These are phyloP conservation scores for Raffaelea deltoideospora DNA, from an alignment of 2,329 filamentous ascomycete genomes.

Conservation along the genomic window DNA sequence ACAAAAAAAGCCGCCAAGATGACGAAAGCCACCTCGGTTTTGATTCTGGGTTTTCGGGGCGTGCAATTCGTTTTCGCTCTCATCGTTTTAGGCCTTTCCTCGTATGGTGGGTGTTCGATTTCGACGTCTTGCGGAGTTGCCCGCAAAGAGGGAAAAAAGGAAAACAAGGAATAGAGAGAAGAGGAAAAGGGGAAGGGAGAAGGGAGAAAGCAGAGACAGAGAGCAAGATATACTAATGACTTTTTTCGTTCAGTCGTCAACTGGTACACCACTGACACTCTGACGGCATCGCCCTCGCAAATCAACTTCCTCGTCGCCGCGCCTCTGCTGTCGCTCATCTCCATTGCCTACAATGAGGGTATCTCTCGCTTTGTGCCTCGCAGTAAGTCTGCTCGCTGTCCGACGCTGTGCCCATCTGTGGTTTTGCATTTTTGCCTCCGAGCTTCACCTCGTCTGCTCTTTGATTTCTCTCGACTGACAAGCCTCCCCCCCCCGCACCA, in stretches of 20 bases:
- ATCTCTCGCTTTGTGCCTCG: conserved; percentile 28
- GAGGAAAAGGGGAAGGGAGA: neutral
- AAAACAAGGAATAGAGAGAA: conserved; percentile 3
- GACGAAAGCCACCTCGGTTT: no score
- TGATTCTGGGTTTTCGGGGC: no score
- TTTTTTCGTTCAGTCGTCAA: conserved; percentile 35
- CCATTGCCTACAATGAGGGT: conserved; percentile 37
- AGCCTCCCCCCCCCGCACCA: no score
- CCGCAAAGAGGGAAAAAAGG: no score
- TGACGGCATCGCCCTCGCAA: conserved; percentile 35
- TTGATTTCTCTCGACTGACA: neutral
- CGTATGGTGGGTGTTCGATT: no score
- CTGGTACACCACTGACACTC: conserved; percentile 43
- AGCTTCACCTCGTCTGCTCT: no score
- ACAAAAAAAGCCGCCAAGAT: no score
- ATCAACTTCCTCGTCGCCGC: conserved; percentile 43
- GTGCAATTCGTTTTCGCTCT: no score
- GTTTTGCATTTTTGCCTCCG: neutral
- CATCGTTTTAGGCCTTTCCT: no score
- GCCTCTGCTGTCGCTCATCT: conserved; percentile 37
- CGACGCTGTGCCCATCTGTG: no score
- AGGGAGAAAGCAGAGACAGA: neutral
- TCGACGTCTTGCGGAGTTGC: no score
- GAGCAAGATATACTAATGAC: no score
- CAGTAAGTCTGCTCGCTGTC: conserved; percentile 16